Conservation (phyloP, 768 basidiomycete species). For the Leccinum barrowsii region DNA sequence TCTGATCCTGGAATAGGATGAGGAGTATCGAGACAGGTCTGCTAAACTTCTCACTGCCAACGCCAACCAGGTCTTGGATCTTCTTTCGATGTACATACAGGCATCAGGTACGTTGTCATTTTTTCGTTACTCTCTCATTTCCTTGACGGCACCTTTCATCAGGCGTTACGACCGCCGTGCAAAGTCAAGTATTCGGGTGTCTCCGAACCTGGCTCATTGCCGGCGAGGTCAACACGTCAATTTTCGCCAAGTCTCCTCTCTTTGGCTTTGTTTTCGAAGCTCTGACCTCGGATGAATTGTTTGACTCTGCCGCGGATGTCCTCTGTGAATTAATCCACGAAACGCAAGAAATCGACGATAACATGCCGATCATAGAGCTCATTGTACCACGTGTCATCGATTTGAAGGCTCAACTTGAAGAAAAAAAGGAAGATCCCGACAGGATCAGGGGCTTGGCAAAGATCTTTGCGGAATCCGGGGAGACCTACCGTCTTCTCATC, state of each 20-base stretch:
- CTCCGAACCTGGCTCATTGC: constrained; percentile 84
- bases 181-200: constrained; percentile 79
- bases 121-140: not conserved
- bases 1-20: constrained; percentile 49
- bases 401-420: constrained; percentile 58
- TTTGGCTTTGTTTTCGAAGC: constrained; percentile 84
- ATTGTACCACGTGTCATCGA: constrained; percentile 85
- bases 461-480: constrained; percentile 95
- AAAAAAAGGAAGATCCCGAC: constrained; percentile 74
- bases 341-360: constrained; percentile 95
- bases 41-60: constrained; percentile 62
- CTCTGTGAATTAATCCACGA: constrained; percentile 96
- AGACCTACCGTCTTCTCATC: constrained; percentile 87
- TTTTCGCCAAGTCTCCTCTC: constrained; percentile 72
- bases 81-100: constrained; percentile 84
- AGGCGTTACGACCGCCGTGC: constrained; percentile 83
- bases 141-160: constrained; percentile 1
- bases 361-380: constrained; percentile 82
- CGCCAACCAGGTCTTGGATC: constrained; percentile 65
- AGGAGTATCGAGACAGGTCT: constrained; percentile 66
- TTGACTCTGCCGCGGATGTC: constrained; percentile 88
- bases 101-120: constrained; percentile 64
- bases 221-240: constrained; percentile 69
- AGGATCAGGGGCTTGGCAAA: constrained; percentile 86
- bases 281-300: constrained; percentile 78